Conservation (phyloP, 306 rosid genomes). For the Vigna nakashimae region DNA sequence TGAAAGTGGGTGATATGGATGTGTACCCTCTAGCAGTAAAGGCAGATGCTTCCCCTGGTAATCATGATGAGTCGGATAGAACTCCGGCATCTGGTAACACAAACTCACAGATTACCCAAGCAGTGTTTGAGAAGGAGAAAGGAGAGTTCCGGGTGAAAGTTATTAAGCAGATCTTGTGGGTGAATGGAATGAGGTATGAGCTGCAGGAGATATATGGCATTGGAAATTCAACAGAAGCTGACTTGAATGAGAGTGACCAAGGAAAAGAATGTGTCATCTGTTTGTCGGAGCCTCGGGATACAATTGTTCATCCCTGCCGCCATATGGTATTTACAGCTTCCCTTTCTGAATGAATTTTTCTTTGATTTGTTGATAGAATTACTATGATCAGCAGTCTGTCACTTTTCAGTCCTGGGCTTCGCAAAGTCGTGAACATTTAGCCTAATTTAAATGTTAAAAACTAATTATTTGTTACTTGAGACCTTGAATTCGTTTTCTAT, state of each 20-base stretch:
- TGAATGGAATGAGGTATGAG: slow-evolving; percentile 75
- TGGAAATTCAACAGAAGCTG: slow-evolving; percentile 70
- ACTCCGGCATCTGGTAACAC: slow-evolving; percentile 43
- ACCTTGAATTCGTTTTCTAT: slow-evolving; percentile 39
- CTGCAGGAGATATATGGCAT: slow-evolving; percentile 91
- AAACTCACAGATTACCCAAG: slow-evolving; percentile 83
- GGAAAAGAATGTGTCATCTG: slow-evolving; percentile 95
- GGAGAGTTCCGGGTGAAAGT: slow-evolving; percentile 79
- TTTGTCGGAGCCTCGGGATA: slow-evolving; percentile 89
- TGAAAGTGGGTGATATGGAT: slow-evolving; percentile 60
- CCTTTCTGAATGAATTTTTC: slow-evolving; percentile 5
- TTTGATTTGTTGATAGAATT: slow-evolving; percentile 15
- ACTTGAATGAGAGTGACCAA: slow-evolving; percentile 67
- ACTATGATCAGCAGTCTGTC: slow-evolving; percentile 2
- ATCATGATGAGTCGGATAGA: slow-evolving; percentile 59
- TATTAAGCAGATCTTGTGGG: slow-evolving; percentile 80
- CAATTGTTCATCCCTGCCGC: slow-evolving; percentile 90
- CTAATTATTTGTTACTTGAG: slow-evolving; percentile 4
- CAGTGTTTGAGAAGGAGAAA: slow-evolving; percentile 76
- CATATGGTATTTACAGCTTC: slow-evolving; percentile 72
- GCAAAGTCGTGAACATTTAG: slow-evolving; percentile 23
- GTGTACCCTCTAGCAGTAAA: slow-evolving; percentile 78
- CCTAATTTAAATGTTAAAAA: slow-evolving; percentile 13
- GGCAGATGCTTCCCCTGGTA: slow-evolving; percentile 67
- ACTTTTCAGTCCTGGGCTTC: background rate